Evolutionary conservation across 495 filamentous ascomycete genomes (phyloP).

Genomic region (Chaetomium tenue): DNA sequence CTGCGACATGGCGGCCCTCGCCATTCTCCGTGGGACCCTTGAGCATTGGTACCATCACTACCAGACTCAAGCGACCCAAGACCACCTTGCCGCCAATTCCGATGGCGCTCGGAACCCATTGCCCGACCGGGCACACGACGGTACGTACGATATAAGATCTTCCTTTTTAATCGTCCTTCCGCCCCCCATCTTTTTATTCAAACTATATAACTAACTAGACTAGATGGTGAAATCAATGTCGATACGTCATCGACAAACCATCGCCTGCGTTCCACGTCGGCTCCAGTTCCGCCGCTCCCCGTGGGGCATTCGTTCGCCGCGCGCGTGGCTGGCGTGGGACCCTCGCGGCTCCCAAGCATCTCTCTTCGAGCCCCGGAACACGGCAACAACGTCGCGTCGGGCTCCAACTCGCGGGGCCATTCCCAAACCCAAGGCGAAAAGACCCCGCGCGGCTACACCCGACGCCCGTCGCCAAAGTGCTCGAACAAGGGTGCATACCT

Average conservation of each 20-base stretch:
- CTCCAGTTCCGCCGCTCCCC: not conserved
- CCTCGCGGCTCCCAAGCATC: slow-evolving; percentile 15
- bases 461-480: not conserved
- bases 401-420: not conserved
- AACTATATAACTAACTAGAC: not conserved
- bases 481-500: not conserved
- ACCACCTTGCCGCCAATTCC: not conserved
- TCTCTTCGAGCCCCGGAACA: not conserved
- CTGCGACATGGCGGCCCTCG: not conserved
- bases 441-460: too few relatives aligned
- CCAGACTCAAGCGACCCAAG: not conserved
- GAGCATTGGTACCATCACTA: slow-evolving; percentile 9
- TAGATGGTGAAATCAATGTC: not conserved
- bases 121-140: not conserved
- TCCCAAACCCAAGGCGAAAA: not conserved
- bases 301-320: not conserved
- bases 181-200: not conserved
- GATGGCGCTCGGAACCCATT: not conserved
- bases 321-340: slow-evolving; percentile 1
- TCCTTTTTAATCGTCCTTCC: too few relatives aligned
- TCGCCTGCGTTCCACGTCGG: slow-evolving; percentile 10
- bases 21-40: slow-evolving; percentile 12
- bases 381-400: not conserved
- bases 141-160: not conserved
- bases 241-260: slow-evolving; percentile 2